These are phyloP conservation scores for Trypanosoma lewisi DNA, from an alignment of 208 protist genomes.

Conservation along the genomic window DNA sequence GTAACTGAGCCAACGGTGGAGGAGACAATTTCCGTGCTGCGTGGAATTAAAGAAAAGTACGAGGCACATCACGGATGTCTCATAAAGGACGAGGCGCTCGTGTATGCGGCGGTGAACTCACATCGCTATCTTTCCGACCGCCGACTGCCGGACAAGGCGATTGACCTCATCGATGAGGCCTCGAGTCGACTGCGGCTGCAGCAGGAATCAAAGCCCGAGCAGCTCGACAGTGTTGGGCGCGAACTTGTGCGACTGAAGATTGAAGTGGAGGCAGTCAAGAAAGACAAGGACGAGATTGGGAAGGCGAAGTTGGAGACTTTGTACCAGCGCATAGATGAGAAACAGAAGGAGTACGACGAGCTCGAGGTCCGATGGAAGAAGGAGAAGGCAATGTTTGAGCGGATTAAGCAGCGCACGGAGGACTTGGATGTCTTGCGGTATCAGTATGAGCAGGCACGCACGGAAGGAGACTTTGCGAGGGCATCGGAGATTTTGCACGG, in stretches of 20 bases:
- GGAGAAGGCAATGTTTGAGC: slow-evolving; percentile 89
- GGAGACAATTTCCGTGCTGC: slow-evolving; percentile 98
- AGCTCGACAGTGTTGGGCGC: slow-evolving; percentile 93
- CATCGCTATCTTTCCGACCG: slow-evolving; percentile 96
- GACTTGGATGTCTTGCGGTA: slow-evolving; percentile 78
- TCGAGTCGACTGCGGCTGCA: slow-evolving; percentile 90
- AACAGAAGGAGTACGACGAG: slow-evolving; percentile 82
- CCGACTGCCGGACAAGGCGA: slow-evolving; percentile 98
- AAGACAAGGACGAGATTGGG: slow-evolving; percentile 91
- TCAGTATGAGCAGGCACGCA: slow-evolving; percentile 84
- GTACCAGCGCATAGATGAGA: slow-evolving; percentile 59
- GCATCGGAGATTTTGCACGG: slow-evolving; percentile 82
- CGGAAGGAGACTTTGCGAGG: slow-evolving; percentile 63
- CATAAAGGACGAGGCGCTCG: slow-evolving; percentile 90
- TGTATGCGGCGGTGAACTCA: slow-evolving; percentile 86
- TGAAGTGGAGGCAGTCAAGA: slow-evolving; percentile 91
- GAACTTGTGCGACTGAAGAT: slow-evolving; percentile 91
- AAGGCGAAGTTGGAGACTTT: slow-evolving; percentile 83
- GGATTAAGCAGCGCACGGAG: slow-evolving; percentile 91
- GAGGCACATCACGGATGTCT: slow-evolving; percentile 90
- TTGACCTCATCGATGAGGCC: slow-evolving; percentile 98
- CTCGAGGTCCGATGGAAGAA: slow-evolving; percentile 83
- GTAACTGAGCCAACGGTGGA: slow-evolving; percentile 96
- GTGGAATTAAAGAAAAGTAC: slow-evolving; percentile 94
- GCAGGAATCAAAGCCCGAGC: slow-evolving; percentile 96